phyloP scores from a whole-genome alignment of 2,329 filamentous ascomycete species.

The Aspergillus tamarii region DNA sequence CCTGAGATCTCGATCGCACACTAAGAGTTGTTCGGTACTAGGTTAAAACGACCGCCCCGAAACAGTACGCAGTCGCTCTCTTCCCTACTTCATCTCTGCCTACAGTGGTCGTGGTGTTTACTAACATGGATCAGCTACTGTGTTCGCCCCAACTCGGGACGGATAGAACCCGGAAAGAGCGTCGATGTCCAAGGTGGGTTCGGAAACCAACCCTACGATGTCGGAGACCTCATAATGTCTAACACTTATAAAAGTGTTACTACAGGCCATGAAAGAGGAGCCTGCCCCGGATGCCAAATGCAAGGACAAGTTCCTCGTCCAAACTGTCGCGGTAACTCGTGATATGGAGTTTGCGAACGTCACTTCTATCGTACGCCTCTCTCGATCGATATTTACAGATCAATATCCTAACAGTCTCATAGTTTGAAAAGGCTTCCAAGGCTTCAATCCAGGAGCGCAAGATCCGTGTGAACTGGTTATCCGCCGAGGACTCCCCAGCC shows the following conservation, averaged over 20 bases:
- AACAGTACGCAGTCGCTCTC: conserved; percentile 72
- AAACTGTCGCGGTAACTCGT: conserved; percentile 80
- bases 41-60: conserved; percentile 99
- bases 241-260: conserved; percentile 66
- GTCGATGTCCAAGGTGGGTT: conserved; percentile 86
- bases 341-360: conserved; percentile 85
- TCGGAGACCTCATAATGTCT: not conserved
- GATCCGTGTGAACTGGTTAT: conserved; percentile 86
- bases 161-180: conserved; percentile 85
- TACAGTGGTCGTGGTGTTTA: conserved; percentile 11
- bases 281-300: conserved; percentile 84
- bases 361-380: conserved; percentile 71
- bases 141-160: conserved; percentile 93
- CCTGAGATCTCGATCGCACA: conserved; percentile 20
- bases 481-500: conserved; percentile 56
- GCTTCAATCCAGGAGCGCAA: conserved; percentile 85
- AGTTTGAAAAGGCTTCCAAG: conserved; percentile 81
- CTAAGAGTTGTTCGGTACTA: conserved; percentile 45
- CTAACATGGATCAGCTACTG: conserved; percentile 72
- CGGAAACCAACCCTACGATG: not conserved
- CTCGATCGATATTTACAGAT: conserved; percentile 16
- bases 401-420: conserved; percentile 17
- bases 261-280: conserved; percentile 98
- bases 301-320: conserved; percentile 96
- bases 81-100: conserved; percentile 2